phyloP scores from a whole-genome alignment of 2,329 filamentous ascomycete species.

The Aureobasidium sp. region DNA sequence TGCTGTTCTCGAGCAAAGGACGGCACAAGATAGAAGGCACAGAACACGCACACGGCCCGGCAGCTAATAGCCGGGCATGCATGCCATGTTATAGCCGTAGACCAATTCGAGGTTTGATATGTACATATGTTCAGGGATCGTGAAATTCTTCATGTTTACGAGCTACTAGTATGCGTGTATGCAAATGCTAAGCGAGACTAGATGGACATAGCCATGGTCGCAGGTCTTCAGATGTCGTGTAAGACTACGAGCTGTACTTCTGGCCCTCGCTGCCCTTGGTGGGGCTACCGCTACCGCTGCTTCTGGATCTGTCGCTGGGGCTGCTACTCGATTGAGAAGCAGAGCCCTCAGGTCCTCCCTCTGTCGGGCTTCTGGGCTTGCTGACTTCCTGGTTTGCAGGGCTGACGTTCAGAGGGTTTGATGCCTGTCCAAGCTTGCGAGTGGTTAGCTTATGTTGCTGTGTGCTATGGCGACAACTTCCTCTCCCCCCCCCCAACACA shows the following conservation, averaged over 20 bases:
- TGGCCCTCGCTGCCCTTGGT: conserved; percentile 4
- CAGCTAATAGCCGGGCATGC: not conserved
- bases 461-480: conserved; percentile 20
- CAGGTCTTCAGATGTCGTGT: not conserved
- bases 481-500: not conserved
- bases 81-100: not conserved
- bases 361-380: conserved; percentile 34
- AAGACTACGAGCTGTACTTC: conserved; percentile 7
- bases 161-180: not conserved
- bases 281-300: conserved; percentile 14
- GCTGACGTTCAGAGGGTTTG: conserved; percentile 49
- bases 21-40: no score
- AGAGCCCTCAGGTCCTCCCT: conserved; percentile 34
- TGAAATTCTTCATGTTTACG: not conserved
- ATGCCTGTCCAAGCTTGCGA: conserved; percentile 7
- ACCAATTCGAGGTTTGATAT: not conserved
- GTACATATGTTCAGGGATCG: not conserved
- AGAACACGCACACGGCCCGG: no score
- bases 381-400: conserved; percentile 53
- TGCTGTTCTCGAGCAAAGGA: no score
- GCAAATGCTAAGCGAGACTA: not conserved
- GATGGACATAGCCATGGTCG: no score
- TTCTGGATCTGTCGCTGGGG: conserved; percentile 31
- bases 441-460: not conserved
- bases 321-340: conserved; percentile 26